phyloP scores from a whole-genome alignment of 192 early-diverging fungal genomes.

The Chytriomyces hyalinus region DNA sequence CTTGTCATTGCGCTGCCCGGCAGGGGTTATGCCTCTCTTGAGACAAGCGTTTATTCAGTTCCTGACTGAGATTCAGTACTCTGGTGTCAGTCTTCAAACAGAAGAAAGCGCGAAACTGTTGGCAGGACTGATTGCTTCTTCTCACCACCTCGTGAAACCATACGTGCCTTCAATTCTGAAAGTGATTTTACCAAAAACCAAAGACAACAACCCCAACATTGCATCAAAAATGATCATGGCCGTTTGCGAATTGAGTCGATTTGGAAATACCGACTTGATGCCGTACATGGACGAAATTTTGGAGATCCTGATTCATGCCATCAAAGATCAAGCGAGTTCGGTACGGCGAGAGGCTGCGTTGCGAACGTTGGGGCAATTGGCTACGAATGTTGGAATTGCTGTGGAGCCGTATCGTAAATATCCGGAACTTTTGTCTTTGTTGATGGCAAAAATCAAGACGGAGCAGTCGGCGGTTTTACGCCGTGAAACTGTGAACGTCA shows the following conservation, averaged over 20 bases:
- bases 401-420: constrained; percentile 83
- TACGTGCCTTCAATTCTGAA: constrained; percentile 80
- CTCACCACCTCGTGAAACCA: constrained; percentile 76
- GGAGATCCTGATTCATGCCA: constrained; percentile 73
- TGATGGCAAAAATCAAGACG: constrained; percentile 74
- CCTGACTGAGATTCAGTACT: constrained; percentile 83
- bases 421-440: constrained; percentile 71
- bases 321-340: constrained; percentile 74
- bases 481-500: constrained; percentile 74
- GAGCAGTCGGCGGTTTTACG: constrained; percentile 70
- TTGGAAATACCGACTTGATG: constrained; percentile 75
- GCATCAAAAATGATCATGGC: constrained; percentile 76
- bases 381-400: constrained; percentile 76
- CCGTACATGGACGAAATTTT: constrained; percentile 73
- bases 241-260: constrained; percentile 70
- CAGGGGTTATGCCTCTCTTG: constrained; percentile 80
- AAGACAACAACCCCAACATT: constrained; percentile 67
- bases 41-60: constrained; percentile 72
- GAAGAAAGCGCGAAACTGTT: constrained; percentile 77
- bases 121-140: constrained; percentile 67
- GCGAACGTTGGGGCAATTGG: constrained; percentile 75
- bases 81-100: constrained; percentile 61
- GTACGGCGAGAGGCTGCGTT: constrained; percentile 79
- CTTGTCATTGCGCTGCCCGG: constrained; percentile 74
- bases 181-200: constrained; percentile 74